Percentiles rank a stretch among this genome's conserved stretches.
Evolutionary conservation across 345 rosid species (phyloP).

Genomic region (Clausena lansium): DNA sequence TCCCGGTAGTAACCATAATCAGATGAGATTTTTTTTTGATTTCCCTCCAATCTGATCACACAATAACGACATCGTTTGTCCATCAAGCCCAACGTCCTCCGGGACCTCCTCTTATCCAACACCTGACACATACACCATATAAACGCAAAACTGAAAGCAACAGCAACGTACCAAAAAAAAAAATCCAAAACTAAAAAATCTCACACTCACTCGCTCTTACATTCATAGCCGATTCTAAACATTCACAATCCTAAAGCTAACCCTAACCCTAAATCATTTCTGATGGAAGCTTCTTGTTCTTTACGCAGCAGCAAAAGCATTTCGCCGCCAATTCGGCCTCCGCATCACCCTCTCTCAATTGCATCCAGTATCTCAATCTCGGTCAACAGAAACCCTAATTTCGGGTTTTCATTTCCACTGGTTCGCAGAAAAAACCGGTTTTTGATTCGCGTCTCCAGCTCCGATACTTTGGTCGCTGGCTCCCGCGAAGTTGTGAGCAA

Average conservation of each 20-base stretch:
- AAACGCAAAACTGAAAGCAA: not conserved
- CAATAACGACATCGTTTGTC: not conserved
- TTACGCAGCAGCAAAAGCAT: conserved; percentile 39
- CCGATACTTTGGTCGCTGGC: conserved; percentile 63
- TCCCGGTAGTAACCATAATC: not conserved
- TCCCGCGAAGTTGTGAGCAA: conserved; percentile 44
- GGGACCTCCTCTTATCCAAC: not conserved
- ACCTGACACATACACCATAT: not conserved
- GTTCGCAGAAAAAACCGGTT: conserved; percentile 32
- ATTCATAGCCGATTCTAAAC: not conserved
- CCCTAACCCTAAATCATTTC: conserved; percentile 2
- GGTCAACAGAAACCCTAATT: conserved; percentile 27
- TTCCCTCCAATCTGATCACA: conserved; percentile 19
- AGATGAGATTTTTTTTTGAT: not conserved
- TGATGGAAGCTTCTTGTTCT: conserved; percentile 39
- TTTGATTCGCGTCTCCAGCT: conserved; percentile 40
- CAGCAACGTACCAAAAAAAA: not conserved
- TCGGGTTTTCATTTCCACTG: conserved; percentile 26
- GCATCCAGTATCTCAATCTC: conserved; percentile 25
- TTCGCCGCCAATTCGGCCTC: conserved; percentile 38
- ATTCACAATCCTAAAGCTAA: not conserved
- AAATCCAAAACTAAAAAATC: not conserved
- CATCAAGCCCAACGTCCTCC: not conserved
- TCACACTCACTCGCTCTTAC: not conserved
- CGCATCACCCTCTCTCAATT: conserved; percentile 21